Percentiles rank a stretch among this genome's conserved stretches.
Evolutionary conservation across 208 protist genomes (phyloP).

Genomic region (Strigomonas galati): DNA sequence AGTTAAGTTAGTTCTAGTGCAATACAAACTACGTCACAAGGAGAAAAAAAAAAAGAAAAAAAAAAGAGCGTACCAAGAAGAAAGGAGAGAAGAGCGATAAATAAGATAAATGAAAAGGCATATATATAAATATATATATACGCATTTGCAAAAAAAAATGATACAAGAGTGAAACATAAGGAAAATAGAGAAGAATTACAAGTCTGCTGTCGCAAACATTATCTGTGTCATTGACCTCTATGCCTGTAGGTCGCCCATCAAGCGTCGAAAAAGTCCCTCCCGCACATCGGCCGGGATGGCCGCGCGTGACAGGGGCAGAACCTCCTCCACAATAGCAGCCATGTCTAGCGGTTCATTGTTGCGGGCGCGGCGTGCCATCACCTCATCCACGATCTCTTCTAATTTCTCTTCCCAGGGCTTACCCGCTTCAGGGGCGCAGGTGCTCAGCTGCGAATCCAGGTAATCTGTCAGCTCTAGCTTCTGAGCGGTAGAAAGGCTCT

Average conservation of each 20-base stretch:
- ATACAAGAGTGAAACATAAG: too few relatives aligned
- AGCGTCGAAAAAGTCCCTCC: conserved; percentile 59
- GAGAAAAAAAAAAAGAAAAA: conserved; percentile 3
- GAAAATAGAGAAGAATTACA: too few relatives aligned
- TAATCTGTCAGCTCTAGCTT: conserved; percentile 47
- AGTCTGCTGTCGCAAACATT: not conserved
- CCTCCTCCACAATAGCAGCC: conserved; percentile 46
- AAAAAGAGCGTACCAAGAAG: not conserved
- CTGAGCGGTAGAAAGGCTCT: conserved; percentile 54
- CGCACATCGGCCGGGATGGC: conserved; percentile 44
- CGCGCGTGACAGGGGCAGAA: conserved; percentile 44
- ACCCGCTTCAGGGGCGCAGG: not conserved
- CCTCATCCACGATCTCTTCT: conserved; percentile 20
- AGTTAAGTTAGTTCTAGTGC: not conserved
- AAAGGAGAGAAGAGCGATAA: not conserved
- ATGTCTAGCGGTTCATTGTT: conserved; percentile 49
- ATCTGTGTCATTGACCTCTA: not conserved
- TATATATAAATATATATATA: conserved; percentile 2
- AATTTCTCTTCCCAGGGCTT: conserved; percentile 10
- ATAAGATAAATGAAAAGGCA: conserved; percentile 6
- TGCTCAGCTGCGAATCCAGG: conserved; percentile 21
- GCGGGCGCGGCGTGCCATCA: conserved; percentile 37
- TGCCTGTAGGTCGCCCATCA: conserved; percentile 22
- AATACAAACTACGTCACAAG: not conserved
- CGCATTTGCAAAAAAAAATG: not conserved